Conservation (phyloP, 176 grass and related monocot species). For the Dactylis glomerata region DNA sequence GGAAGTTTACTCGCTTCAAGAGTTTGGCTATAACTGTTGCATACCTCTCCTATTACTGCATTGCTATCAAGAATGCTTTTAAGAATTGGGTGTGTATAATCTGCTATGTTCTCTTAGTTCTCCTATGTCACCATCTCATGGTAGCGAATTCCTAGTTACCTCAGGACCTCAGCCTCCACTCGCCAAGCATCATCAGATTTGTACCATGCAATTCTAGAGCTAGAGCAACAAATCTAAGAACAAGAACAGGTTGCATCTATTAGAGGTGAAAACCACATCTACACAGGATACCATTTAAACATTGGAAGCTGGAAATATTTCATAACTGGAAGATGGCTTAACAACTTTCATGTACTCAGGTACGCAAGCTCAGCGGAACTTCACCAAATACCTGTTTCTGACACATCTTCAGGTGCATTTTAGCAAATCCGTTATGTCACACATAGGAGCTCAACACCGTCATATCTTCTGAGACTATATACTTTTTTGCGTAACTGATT, state of each 20-base stretch:
- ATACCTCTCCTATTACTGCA: background rate
- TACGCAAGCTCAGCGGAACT: background rate
- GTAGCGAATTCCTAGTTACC: background rate
- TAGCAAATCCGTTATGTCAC: background rate
- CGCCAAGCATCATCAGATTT: background rate
- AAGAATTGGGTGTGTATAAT: background rate
- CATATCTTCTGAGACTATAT: background rate
- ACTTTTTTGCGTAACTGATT: constrained; percentile 16
- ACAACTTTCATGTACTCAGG: background rate
- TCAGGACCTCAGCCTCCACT: background rate
- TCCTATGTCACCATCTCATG: background rate
- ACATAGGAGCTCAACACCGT: background rate
- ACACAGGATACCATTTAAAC: background rate
- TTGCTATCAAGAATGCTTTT: background rate
- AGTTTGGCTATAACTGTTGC: background rate
- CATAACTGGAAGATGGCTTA: background rate
- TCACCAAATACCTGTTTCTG: background rate
- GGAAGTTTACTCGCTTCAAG: background rate
- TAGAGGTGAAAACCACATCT: background rate
- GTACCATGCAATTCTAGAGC: background rate
- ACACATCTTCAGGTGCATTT: background rate
- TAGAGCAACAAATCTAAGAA: background rate
- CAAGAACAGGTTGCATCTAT: background rate
- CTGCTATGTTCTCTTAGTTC: background rate
- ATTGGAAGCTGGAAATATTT: background rate